A percentile compares a stretch with the other conserved stretches of the same genome.
Evolutionary conservation across 495 filamentous ascomycete species (phyloP).

Genomic region (Penicillium odoratum): DNA sequence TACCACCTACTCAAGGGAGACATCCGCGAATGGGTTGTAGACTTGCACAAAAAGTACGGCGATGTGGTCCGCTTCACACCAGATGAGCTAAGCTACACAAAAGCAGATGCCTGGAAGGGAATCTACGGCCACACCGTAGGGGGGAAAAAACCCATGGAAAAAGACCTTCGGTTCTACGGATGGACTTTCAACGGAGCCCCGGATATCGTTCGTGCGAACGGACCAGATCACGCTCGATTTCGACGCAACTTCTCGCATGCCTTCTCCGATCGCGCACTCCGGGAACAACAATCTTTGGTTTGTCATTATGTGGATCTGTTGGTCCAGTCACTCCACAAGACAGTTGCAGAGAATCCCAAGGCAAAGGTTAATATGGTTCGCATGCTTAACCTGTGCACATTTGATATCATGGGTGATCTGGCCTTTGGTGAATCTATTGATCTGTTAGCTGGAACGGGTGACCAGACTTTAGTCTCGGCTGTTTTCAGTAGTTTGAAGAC

Average conservation of each 20-base stretch:
- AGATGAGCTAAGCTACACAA: neutral
- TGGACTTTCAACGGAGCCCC: neutral
- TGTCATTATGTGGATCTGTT: neutral
- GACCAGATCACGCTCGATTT: neutral
- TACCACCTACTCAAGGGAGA: conserved; percentile 1
- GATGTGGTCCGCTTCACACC: conserved; percentile 1
- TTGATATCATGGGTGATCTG: conserved; percentile 4
- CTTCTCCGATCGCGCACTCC: neutral
- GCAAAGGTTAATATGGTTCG: conserved; percentile 11
- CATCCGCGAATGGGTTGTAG: neutral
- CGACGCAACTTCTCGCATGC: neutral
- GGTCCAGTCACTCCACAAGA: neutral
- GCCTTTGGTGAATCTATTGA: neutral
- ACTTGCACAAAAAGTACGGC: neutral
- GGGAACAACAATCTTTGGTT: conserved; percentile 3
- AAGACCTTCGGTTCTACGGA: neutral
- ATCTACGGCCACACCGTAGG: neutral
- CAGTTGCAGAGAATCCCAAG: neutral
- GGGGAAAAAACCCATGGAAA: neutral
- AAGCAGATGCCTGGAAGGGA: neutral
- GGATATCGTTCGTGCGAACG: neutral
- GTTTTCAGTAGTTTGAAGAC: neutral
- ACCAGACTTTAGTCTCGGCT: neutral
- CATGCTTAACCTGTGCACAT: conserved; percentile 5
- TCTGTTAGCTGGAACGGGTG: neutral